Evolutionary conservation across 176 grass and related monocot genomes (phyloP).

Genomic region (Oryza brachyantha): DNA sequence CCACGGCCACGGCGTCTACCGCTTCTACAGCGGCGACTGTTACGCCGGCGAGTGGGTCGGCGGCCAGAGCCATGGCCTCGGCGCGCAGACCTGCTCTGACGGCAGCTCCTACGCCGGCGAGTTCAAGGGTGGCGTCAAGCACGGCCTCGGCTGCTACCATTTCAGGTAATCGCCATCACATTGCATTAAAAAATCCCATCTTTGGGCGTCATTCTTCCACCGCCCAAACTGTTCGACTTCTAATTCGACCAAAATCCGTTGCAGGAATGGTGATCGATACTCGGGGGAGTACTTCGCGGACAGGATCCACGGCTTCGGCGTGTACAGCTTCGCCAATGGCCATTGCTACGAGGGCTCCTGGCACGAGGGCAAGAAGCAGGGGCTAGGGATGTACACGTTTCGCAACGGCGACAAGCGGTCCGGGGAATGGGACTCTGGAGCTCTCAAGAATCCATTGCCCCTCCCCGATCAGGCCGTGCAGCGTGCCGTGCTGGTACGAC

Average conservation of each 20-base stretch:
- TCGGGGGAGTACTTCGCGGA: constrained; percentile 74
- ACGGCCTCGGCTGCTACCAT: constrained; percentile 69
- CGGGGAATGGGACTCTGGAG: constrained; percentile 62
- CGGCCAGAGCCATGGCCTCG: constrained; percentile 85
- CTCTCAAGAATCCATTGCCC: constrained; percentile 40
- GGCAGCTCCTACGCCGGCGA: constrained; percentile 70
- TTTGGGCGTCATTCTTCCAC: neutral
- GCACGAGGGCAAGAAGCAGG: constrained; percentile 87
- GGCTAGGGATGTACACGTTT: constrained; percentile 64
- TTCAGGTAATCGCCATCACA: constrained; percentile 45
- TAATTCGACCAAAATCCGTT: neutral
- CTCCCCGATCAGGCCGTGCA: constrained; percentile 38
- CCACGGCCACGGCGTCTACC: constrained; percentile 67
- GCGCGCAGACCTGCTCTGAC: constrained; percentile 60
- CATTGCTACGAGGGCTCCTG: constrained; percentile 76
- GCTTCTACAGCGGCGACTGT: constrained; percentile 69
- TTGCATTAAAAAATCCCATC: neutral
- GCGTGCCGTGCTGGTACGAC: constrained; percentile 52
- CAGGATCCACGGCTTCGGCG: constrained; percentile 82
- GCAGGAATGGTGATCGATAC: constrained; percentile 77
- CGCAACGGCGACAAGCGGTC: constrained; percentile 54
- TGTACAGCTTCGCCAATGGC: constrained; percentile 83
- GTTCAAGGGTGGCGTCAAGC: constrained; percentile 85
- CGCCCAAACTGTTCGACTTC: neutral
- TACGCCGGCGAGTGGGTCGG: constrained; percentile 68